A percentile compares a stretch with the other conserved stretches of the same genome.
Evolutionary conservation across 805 yeast genomes (phyloP).

Genomic region (Metschnikowia cubensis): DNA sequence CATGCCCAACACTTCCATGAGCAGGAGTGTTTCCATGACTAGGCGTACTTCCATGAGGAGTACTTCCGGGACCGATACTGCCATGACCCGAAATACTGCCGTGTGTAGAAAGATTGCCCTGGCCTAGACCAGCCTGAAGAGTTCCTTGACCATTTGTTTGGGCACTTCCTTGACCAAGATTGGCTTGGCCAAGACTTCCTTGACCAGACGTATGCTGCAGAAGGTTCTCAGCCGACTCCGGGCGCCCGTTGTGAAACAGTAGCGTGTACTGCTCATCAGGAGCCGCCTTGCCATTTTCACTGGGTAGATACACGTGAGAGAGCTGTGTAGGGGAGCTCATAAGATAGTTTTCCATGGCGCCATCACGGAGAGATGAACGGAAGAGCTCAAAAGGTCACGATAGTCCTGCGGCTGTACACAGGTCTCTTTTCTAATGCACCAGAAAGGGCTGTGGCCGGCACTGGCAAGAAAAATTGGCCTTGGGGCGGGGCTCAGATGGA

Average conservation of each 20-base stretch:
- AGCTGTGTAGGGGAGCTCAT: slow-evolving; percentile 39
- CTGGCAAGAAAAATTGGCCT: neutral
- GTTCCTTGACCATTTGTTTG: no score
- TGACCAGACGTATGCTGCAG: neutral
- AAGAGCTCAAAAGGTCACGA: neutral
- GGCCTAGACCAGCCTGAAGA: no score
- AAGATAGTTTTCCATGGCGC: slow-evolving; percentile 35
- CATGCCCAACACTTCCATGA: no score
- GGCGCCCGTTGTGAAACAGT: neutral
- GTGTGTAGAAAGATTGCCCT: no score
- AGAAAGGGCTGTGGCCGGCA: neutral
- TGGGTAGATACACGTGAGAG: slow-evolving; percentile 27
- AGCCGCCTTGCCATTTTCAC: slow-evolving; percentile 2
- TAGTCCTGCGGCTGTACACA: neutral
- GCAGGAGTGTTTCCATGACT: neutral
- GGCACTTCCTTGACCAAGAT: no score
- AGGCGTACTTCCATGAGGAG: no score
- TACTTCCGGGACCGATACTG: no score
- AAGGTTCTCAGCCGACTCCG: neutral
- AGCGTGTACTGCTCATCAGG: neutral
- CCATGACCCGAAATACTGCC: no score
- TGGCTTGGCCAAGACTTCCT: neutral
- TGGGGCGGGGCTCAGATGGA: neutral
- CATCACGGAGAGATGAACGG: slow-evolving; percentile 6
- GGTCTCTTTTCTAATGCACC: neutral